These are phyloP conservation scores for Eutrema salsugineum DNA, from an alignment of 441 rosid species.

Conservation along the genomic window DNA sequence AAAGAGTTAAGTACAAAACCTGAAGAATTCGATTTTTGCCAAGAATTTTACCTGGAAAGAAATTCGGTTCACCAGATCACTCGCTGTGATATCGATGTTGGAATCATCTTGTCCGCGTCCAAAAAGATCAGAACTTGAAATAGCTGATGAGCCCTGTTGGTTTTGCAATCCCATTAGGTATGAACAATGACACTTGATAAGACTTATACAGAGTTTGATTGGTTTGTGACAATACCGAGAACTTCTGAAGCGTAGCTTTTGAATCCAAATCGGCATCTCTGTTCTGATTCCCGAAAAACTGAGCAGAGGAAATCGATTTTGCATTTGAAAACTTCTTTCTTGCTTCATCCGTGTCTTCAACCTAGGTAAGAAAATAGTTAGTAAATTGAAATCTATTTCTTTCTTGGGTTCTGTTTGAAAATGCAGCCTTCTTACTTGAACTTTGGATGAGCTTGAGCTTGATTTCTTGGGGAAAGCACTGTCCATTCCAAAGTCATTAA, in stretches of 20 bases:
- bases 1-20: neutral
- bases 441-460: conserved; percentile 55
- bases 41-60: conserved; percentile 70
- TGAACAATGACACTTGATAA: neutral
- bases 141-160: conserved; percentile 75
- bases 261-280: conserved; percentile 50
- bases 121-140: conserved; percentile 93
- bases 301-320: conserved; percentile 85
- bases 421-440: conserved; percentile 43
- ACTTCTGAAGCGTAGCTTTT: conserved; percentile 74
- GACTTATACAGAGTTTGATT: neutral
- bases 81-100: conserved; percentile 62
- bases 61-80: conserved; percentile 75
- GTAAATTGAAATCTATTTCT: neutral
- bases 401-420: neutral
- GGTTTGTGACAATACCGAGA: conserved; percentile 46
- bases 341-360: conserved; percentile 82
- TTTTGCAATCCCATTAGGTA: neutral
- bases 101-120: conserved; percentile 50
- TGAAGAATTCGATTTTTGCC: neutral
- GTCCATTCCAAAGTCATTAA: conserved; percentile 82
- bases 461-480: conserved; percentile 61
- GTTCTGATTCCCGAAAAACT: conserved; percentile 66
- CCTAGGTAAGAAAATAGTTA: conserved; percentile 32
- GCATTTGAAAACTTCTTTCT: conserved; percentile 88